Evolutionary conservation across 768 basidiomycete species (phyloP), one percentile per base, ranked within the genome.

Genomic region (Tylopilus subfusipes): DNA sequence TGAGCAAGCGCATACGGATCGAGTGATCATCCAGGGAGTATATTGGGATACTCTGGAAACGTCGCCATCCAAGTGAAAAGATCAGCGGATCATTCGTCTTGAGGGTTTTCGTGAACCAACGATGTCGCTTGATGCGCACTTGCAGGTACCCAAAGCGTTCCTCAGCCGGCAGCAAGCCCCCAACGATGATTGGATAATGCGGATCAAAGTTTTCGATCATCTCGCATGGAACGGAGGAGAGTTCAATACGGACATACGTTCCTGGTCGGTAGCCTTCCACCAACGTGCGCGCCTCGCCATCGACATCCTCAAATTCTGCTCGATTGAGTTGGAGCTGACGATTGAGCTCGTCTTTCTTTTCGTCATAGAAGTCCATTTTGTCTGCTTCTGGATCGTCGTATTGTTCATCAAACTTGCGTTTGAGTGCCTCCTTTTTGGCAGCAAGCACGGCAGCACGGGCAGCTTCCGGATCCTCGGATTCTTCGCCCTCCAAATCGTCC

Each of bases 1-100:
- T 99, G 75, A 99, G 88, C 88, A 98, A 90, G 33, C 97, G 92
- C 86, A 98, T 97, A 18, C 97, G 90, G 61, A 98, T 96, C 11
- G 90, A 93, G 67, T 97, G 95, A 72, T 99, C 97, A 68, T 99
- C 97, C 21, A 99, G 76, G 19, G 93, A 93, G 73, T 98, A 99
- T 59, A 98, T 88, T 2, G 97, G 97, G 6, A 96, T 77, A 0
- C 83, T 88, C 71, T 99, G 97, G 78, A 98, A 99, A 33, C 97
- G 81, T 46, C 97, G 77, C 97, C 97, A 99, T 18, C 97, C 97
- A n/a, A 98, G 76, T 1, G 94, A 97, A 73, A 98, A 82, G 59
- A 98, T 90, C 53, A 99, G 81, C 0, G 97, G 97, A 70, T 98
- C 92, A 71, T 98, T 98, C 43, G 88, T 97, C 78, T 99, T 99